Evolutionary conservation across 495 filamentous ascomycete species (phyloP).

Genomic region (Xanthoparmelia taractica): DNA sequence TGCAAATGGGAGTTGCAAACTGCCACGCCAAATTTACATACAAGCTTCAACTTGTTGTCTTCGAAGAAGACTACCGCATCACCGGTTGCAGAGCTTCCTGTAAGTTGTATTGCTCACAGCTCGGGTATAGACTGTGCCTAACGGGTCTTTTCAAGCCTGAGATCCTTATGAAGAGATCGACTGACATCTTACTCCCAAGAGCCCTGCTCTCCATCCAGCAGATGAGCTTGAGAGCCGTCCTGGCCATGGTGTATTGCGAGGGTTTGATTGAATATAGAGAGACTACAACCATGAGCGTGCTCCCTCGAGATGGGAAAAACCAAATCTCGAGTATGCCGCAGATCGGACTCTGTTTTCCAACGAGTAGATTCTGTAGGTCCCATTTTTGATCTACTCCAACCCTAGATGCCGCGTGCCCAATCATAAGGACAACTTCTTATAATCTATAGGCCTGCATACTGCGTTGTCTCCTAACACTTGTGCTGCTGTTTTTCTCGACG

Average conservation of each 20-base stretch:
- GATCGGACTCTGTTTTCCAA: conserved; percentile 61
- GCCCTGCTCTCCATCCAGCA: conserved; percentile 59
- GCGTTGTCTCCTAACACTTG: conserved; percentile 70
- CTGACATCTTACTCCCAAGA: conserved; percentile 56
- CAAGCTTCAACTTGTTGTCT: conserved; percentile 66
- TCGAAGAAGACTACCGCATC: conserved; percentile 51
- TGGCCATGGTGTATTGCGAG: conserved; percentile 66
- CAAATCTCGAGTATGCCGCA: conserved; percentile 62
- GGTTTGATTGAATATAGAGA: conserved; percentile 73
- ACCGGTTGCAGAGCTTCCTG: conserved; percentile 33
- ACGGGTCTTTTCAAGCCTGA: conserved; percentile 38
- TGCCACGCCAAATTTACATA: conserved; percentile 53
- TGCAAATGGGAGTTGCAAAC: conserved; percentile 69
- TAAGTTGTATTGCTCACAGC: conserved; percentile 22
- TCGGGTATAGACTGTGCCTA: not conserved
- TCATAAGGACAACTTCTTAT: not conserved
- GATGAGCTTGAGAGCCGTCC: conserved; percentile 56
- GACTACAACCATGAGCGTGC: conserved; percentile 55
- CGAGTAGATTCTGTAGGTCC: conserved; percentile 41
- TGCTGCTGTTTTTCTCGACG: conserved; percentile 54
- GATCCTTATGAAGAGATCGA: conserved; percentile 55
- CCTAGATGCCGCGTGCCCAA: conserved; percentile 22
- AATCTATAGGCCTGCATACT: conserved; percentile 49
- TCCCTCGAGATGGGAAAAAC: conserved; percentile 52
- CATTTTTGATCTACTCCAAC: conserved; percentile 19